A percentile compares a stretch with the other conserved stretches of the same genome.
Conservation (phyloP, 2,329 filamentous ascomycete species). For the Didymella sp. region DNA sequence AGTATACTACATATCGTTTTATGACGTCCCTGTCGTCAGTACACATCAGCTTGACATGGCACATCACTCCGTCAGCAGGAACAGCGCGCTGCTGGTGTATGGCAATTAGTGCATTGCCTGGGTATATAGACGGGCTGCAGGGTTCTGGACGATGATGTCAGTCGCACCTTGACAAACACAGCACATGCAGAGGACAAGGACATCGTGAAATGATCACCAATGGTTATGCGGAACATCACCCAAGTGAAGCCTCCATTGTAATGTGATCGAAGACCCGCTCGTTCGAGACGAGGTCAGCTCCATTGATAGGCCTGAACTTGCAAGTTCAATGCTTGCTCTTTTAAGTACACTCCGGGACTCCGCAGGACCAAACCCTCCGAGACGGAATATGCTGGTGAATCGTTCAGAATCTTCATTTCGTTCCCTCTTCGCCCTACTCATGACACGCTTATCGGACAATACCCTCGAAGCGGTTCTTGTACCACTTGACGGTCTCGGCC, state of each 20-base stretch:
- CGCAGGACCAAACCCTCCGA: conserved; percentile 48
- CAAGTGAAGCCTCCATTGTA: conserved; percentile 66
- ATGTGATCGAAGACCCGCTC: conserved; percentile 51
- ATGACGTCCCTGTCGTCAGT: not conserved
- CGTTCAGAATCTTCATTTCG: conserved; percentile 45
- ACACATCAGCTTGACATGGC: not conserved
- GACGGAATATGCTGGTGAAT: conserved; percentile 48
- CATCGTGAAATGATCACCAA: conserved; percentile 54
- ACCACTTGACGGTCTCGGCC: conserved; percentile 97
- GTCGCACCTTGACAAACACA: conserved; percentile 23
- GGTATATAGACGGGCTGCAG: conserved; percentile 3
- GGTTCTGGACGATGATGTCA: conserved; percentile 10
- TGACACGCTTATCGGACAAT: conserved; percentile 86
- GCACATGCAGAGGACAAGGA: conserved; percentile 30
- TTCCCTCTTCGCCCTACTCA: conserved; percentile 32
- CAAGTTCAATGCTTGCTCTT: conserved; percentile 51
- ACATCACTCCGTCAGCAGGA: conserved; percentile 1
- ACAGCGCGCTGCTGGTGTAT: conserved; percentile 2
- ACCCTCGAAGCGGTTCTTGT: conserved; percentile 94
- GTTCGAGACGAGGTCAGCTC: conserved; percentile 49
- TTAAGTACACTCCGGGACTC: conserved; percentile 53
- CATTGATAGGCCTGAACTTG: conserved; percentile 53
- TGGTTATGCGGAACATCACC: conserved; percentile 66
- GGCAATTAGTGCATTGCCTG: conserved; percentile 19
- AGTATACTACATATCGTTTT: too few relatives aligned